phyloP scores from a whole-genome alignment of 352 stramenopile species.

The Chrysophaeum taylorii region DNA sequence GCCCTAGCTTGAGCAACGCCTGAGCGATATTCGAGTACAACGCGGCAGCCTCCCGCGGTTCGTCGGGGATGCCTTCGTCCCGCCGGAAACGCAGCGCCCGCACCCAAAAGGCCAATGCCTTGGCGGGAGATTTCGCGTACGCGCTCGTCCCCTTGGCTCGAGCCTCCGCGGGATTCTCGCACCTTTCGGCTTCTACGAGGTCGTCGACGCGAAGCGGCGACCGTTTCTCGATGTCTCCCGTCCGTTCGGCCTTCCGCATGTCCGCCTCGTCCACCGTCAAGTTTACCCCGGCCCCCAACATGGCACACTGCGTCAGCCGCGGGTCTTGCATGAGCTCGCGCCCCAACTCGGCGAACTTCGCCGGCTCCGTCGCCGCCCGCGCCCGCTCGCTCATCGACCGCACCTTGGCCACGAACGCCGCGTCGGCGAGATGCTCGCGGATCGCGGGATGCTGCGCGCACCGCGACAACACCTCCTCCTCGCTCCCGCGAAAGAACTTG shows the following conservation, averaged over 20 bases:
- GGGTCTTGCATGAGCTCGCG: neutral
- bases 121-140: neutral
- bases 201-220: neutral
- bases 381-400: neutral
- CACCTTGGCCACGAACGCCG: neutral
- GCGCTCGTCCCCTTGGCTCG: neutral
- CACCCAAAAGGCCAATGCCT: slow-evolving; percentile 1
- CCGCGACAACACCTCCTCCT: neutral
- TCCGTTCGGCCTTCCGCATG: slow-evolving; percentile 1
- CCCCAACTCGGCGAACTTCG: neutral
- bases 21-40: slow-evolving; percentile 3
- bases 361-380: neutral
- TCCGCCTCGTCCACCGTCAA: neutral
- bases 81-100: slow-evolving; percentile 3
- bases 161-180: neutral
- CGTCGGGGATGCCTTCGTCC: neutral
- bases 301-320: slow-evolving; percentile 1
- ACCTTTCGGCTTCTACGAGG: neutral
- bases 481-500: neutral
- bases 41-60: neutral
- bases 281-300: neutral
- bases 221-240: neutral
- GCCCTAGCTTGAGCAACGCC: slow-evolving; percentile 4
- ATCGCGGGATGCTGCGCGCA: neutral
- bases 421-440: neutral